phyloP scores from a whole-genome alignment of 208 protist genomes.

The Entamoeba invadens region DNA sequence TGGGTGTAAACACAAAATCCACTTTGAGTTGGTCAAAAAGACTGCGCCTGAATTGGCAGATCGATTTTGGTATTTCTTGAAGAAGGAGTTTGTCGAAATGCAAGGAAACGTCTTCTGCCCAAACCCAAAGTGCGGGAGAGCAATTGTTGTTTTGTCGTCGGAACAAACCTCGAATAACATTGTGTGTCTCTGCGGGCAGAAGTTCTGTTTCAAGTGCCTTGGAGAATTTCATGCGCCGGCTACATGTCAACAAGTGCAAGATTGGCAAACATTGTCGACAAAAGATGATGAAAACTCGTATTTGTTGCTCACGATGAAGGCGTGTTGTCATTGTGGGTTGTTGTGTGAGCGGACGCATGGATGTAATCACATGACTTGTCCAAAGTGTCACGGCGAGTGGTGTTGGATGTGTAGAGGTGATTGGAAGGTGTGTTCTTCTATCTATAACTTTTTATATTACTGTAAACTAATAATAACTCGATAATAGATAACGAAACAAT shows the following conservation, averaged over 20 bases:
- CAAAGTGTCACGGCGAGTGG: neutral
- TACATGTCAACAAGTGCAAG: neutral
- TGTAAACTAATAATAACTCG: too few species aligned
- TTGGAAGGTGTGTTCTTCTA: too few species aligned
- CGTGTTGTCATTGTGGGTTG: neutral
- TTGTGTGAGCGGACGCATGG: neutral
- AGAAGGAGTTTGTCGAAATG: neutral
- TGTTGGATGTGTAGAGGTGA: slow-evolving; percentile 1
- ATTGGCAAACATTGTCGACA: neutral
- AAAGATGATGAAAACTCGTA: slow-evolving; percentile 1
- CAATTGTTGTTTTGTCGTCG: neutral
- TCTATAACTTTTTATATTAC: too few species aligned
- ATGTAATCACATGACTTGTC: slow-evolving; percentile 1
- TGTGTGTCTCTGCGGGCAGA: neutral
- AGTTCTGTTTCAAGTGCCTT: neutral
- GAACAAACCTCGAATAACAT: neutral
- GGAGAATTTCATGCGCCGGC: neutral
- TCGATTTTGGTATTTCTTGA: neutral
- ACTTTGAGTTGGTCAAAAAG: neutral
- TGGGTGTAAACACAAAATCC: neutral
- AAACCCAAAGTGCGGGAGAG: neutral
- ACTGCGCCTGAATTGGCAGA: neutral
- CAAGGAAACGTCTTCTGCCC: neutral
- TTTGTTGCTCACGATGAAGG: neutral
- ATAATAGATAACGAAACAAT: too few species aligned